Evolutionary conservation across 1,284 basidiomycete genomes (phyloP).

Genomic region (Rugosomyces carneus): DNA sequence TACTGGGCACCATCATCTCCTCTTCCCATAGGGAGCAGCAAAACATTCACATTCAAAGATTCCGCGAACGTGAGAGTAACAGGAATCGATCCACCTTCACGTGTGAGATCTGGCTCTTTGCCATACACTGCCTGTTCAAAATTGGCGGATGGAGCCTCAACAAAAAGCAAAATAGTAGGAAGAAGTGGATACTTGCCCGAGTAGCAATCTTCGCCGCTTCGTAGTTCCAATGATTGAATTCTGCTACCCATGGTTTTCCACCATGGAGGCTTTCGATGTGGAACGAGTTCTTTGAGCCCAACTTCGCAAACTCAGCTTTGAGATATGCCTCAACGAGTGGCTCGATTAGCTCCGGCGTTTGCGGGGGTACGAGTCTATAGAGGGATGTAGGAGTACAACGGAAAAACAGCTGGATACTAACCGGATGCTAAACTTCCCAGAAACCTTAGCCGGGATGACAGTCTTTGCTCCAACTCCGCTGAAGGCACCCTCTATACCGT

Average conservation of each 20-base stretch:
- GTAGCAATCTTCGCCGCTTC: slow-evolving; percentile 86
- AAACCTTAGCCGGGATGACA: slow-evolving; percentile 88
- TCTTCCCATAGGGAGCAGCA: slow-evolving; percentile 88
- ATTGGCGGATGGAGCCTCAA: background rate
- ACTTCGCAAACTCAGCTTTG: slow-evolving; percentile 75
- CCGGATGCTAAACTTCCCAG: slow-evolving; percentile 93
- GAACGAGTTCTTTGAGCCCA: slow-evolving; percentile 72
- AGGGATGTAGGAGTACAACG: background rate
- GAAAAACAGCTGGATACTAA: slow-evolving; percentile 28
- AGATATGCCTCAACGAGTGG: slow-evolving; percentile 72
- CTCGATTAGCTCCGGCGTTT: slow-evolving; percentile 73
- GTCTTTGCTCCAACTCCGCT: slow-evolving; percentile 87
- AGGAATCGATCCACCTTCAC: slow-evolving; percentile 95
- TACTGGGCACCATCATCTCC: slow-evolving; percentile 93
- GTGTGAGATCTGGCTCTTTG: slow-evolving; percentile 80
- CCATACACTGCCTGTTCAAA: slow-evolving; percentile 64
- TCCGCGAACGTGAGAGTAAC: slow-evolving; percentile 96
- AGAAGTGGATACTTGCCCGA: slow-evolving; percentile 34
- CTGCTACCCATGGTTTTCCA: slow-evolving; percentile 88
- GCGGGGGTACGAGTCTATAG: slow-evolving; percentile 77
- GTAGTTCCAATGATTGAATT: slow-evolving; percentile 91
- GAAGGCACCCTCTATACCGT: slow-evolving; percentile 98
- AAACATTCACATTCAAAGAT: slow-evolving; percentile 73
- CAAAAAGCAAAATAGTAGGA: background rate
- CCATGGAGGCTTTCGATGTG: slow-evolving; percentile 65